Conservation (phyloP, 2,329 filamentous ascomycete species). For the Tolypocladium guangdongense region DNA sequence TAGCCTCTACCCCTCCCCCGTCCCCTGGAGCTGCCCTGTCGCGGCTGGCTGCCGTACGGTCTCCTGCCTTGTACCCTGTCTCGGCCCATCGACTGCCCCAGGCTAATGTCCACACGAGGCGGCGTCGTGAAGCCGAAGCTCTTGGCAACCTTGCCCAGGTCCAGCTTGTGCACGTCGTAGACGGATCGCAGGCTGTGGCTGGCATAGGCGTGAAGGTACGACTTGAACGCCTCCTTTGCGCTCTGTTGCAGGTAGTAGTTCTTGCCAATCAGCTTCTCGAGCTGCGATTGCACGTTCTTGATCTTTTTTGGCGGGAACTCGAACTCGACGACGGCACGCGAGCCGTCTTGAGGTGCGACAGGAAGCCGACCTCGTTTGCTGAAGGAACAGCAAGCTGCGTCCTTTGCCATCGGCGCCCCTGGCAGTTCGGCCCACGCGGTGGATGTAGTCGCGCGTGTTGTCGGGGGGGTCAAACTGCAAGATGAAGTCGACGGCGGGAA, state of each 20-base stretch:
- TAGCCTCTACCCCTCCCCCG: constrained; percentile 1
- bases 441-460: constrained; percentile 84
- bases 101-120: constrained; percentile 69
- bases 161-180: constrained; percentile 76
- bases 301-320: constrained; percentile 92
- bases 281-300: constrained; percentile 76
- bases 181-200: constrained; percentile 48
- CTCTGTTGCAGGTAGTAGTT: constrained; percentile 97
- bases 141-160: constrained; percentile 74
- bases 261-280: constrained; percentile 86
- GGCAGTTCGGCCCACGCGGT: constrained; percentile 91
- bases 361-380: constrained; percentile 84
- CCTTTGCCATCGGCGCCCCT: constrained; percentile 76
- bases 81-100: constrained; percentile 70
- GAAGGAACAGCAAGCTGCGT: constrained; percentile 82
- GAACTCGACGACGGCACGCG: constrained; percentile 88
- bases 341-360: constrained; percentile 82
- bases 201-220: constrained; percentile 91
- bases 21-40: constrained; percentile 31
- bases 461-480: constrained; percentile 93
- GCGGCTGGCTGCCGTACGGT: constrained; percentile 69
- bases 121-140: constrained; percentile 71
- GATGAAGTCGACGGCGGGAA: constrained; percentile 92
- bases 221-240: constrained; percentile 68
- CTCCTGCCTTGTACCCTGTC: constrained; percentile 55